These are phyloP conservation scores for Fagus sylvatica DNA, from an alignment of 306 rosid genomes.

Conservation along the genomic window DNA sequence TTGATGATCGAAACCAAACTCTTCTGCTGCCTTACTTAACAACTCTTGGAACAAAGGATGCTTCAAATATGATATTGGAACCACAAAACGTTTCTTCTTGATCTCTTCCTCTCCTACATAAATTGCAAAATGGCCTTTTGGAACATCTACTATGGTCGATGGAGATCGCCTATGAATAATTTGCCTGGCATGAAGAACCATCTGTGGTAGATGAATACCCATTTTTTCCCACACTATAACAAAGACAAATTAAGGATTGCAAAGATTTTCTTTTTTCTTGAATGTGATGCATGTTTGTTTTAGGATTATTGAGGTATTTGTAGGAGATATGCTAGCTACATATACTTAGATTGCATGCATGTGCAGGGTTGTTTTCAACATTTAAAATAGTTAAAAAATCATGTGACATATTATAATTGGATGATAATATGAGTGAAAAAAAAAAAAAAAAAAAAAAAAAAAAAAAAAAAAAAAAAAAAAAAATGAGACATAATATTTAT, in stretches of 20 bases:
- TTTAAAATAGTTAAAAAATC: too few relatives aligned
- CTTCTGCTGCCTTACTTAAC: conserved; percentile 42
- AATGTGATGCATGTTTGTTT: not conserved
- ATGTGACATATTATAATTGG: too few relatives aligned
- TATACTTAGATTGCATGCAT: not conserved
- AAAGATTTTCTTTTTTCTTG: not conserved
- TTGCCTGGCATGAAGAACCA: conserved; percentile 36
- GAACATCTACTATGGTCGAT: conserved; percentile 21
- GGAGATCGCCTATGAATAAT: conserved; percentile 20
- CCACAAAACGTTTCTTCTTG: conserved; percentile 38
- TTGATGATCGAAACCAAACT: conserved; percentile 42
- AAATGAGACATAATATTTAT: too few relatives aligned
- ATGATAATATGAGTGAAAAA: too few relatives aligned
- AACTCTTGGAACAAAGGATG: conserved; percentile 41
- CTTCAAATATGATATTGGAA: conserved; percentile 47
- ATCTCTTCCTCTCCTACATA: conserved; percentile 38
- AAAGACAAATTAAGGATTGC: not conserved
- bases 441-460: too few relatives aligned
- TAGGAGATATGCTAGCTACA: not conserved
- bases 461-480: too few relatives aligned
- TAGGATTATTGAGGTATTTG: not conserved
- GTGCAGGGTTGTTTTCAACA: not conserved
- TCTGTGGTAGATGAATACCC: conserved; percentile 38
- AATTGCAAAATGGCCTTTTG: conserved; percentile 49
- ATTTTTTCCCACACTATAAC: not conserved